Evolutionary conservation across 768 basidiomycete genomes (phyloP).

Genomic region (Mycena rosella): DNA sequence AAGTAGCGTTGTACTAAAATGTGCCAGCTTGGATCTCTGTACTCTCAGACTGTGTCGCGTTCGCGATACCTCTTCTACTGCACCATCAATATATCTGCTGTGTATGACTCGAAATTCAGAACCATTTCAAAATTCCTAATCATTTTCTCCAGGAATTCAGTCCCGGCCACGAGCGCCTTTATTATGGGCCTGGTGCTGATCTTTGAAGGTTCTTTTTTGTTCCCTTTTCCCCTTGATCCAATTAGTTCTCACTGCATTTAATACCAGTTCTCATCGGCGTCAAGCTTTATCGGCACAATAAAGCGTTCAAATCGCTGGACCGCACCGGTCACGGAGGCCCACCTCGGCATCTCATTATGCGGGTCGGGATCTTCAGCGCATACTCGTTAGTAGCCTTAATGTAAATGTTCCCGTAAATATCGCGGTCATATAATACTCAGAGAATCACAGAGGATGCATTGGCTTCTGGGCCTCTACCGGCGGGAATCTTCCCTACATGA

Average conservation of each 20-base stretch:
- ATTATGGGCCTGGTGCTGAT: slow-evolving; percentile 4
- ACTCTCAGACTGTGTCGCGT: slow-evolving; percentile 15
- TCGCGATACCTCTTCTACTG: slow-evolving; percentile 26
- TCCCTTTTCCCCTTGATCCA: neutral
- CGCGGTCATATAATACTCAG: too few species aligned
- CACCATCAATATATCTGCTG: slow-evolving; percentile 13
- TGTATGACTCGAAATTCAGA: neutral
- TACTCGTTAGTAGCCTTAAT: slow-evolving; percentile 17
- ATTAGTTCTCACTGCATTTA: neutral
- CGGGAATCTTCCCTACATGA: slow-evolving; percentile 2
- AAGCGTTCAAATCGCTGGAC: neutral
- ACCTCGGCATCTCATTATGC: slow-evolving; percentile 3
- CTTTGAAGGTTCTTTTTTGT: slow-evolving; percentile 4
- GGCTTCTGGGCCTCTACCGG: slow-evolving; percentile 14
- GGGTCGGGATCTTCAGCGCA: slow-evolving; percentile 10
- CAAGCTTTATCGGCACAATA: slow-evolving; percentile 16
- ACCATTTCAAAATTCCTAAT: neutral
- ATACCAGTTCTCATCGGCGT: slow-evolving; percentile 19
- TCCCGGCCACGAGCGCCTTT: slow-evolving; percentile 4
- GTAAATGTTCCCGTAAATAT: slow-evolving; percentile 7
- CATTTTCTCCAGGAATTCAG: slow-evolving; percentile 1
- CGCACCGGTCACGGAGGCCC: neutral
- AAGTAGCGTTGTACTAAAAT: neutral
- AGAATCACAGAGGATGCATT: slow-evolving; percentile 8
- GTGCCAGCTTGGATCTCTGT: neutral